phyloP scores from a whole-genome alignment of 2,329 filamentous ascomycete species.

The Diplodia scrobiculata region DNA sequence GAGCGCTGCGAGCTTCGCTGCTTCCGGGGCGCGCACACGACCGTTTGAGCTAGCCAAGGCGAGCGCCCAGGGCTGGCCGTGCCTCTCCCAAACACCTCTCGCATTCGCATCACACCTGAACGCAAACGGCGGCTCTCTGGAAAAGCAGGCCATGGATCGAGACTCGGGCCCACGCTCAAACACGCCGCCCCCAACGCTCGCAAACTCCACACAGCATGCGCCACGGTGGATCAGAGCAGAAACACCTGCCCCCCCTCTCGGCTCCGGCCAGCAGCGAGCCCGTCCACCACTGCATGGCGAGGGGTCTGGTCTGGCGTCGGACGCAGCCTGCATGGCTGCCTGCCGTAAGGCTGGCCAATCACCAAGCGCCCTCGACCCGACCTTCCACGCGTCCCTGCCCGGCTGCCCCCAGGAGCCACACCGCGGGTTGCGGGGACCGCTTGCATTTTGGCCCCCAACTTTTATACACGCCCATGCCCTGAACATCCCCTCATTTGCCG shows the following conservation, averaged over 20 bases:
- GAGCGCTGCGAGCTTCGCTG: constrained; percentile 12
- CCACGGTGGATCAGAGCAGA: constrained; percentile 1
- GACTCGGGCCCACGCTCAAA: not conserved
- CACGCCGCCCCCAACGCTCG: not conserved
- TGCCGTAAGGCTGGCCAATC: constrained; percentile 25
- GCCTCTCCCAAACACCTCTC: not conserved
- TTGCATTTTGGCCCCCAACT: constrained; percentile 18
- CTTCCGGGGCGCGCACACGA: constrained; percentile 6
- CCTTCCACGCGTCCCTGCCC: constrained; percentile 24
- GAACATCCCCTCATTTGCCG: constrained; percentile 10
- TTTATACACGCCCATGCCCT: constrained; percentile 5
- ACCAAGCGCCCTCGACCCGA: not conserved
- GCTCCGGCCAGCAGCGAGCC: not conserved
- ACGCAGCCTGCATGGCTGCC: constrained; percentile 21
- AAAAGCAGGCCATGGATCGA: constrained; percentile 12
- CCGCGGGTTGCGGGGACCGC: constrained; percentile 11
- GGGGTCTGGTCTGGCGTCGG: not conserved
- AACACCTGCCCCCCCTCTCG: not conserved
- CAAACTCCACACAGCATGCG: constrained; percentile 18
- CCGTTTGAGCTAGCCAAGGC: constrained; percentile 21
- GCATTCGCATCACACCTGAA: constrained; percentile 12
- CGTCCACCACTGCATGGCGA: not conserved
- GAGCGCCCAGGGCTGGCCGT: not conserved
- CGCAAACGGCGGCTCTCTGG: constrained; percentile 17
- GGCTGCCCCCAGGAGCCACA: constrained; percentile 11